Percentiles rank a stretch among this genome's conserved stretches.
phyloP scores from a whole-genome alignment of 352 stramenopile species.

The Phytophthora foliorum region DNA sequence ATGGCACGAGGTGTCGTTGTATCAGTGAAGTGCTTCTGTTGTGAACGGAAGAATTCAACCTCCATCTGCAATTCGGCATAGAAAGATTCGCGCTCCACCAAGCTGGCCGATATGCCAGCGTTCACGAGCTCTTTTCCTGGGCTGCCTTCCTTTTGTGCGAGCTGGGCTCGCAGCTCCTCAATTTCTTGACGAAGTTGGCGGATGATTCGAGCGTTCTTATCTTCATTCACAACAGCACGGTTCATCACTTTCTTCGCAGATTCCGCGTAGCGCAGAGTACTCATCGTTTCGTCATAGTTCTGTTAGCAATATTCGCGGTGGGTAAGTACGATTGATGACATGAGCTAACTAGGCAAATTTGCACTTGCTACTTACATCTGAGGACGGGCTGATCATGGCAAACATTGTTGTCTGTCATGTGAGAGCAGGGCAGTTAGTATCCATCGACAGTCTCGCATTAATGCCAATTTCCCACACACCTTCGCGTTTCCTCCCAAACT shows the following conservation, averaged over 20 bases:
- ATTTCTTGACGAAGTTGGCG: slow-evolving; percentile 83
- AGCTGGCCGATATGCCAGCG: slow-evolving; percentile 39
- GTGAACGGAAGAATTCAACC: slow-evolving; percentile 51
- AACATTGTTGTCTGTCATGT: slow-evolving; percentile 87
- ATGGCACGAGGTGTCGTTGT: slow-evolving; percentile 12
- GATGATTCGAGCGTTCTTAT: slow-evolving; percentile 84
- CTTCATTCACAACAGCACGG: slow-evolving; percentile 83
- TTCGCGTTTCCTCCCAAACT: slow-evolving; percentile 87
- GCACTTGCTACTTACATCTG: slow-evolving; percentile 49
- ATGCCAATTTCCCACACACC: slow-evolving; percentile 26
- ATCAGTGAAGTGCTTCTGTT: slow-evolving; percentile 34
- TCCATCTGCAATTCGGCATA: slow-evolving; percentile 59
- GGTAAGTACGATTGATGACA: neutral
- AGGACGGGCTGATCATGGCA: slow-evolving; percentile 82
- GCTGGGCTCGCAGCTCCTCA: slow-evolving; percentile 55
- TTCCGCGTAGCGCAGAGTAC: slow-evolving; percentile 85
- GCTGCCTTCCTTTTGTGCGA: slow-evolving; percentile 44
- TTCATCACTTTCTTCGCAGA: slow-evolving; percentile 90
- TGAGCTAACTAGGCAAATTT: neutral
- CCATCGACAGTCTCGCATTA: neutral
- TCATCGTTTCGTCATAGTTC: slow-evolving; percentile 91
- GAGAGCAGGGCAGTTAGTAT: neutral
- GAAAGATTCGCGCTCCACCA: slow-evolving; percentile 63
- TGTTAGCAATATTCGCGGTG: slow-evolving; percentile 10
- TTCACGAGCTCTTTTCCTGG: slow-evolving; percentile 42